Evolutionary conservation across 345 rosid genomes (phyloP), one percentile per base, ranked within the genome.

Genomic region (Gossypium thurberi): DNA sequence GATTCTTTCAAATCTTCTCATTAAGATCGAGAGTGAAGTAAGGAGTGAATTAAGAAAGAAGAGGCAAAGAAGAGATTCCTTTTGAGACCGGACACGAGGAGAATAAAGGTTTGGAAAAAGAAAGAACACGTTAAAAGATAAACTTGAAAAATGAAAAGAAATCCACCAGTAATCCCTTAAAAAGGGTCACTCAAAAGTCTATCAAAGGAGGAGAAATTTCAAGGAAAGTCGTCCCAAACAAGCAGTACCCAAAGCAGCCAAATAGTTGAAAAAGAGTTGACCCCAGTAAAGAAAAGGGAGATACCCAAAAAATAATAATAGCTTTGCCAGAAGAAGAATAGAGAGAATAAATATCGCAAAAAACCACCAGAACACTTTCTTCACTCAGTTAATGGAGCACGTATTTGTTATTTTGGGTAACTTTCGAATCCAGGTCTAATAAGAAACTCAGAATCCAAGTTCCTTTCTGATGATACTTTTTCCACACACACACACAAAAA

Each of bases 191-290:
- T 46, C 18, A 59, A 72, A 71, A 71, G 71, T 33, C 17, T 21
- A 74, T 70, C 25, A 72, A 80, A 78, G 25, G 76, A 67, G 53
- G 75, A 80, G 80, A 81, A 79, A 80, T 82, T 85, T 84, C 85
- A 81, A 78, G 78, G 82, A 83, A 88, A 82, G 87, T 63, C 37
- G 14, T 55, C 57, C 72, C 20, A 60, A 5, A 33, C 40, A 33
- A 33, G 40, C 40, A 33, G 40, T 33, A 33, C 40, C 40, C 40
- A 33, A 33, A 33, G 40, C 40, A 33, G 40, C 44, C 67, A 48
- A 55, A 48, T 14, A 18, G 40, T 42, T 59, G 42, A 50, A 50
- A 69, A 17, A 51, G 68, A 65, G 60, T 21, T 52, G 81, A 76
- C 74, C 10, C 6, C 28, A 67, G 18, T 77, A 73, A 81, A 60